A percentile compares a stretch with the other conserved stretches of the same genome.
These are phyloP conservation scores for Mycena capillaripes DNA, from an alignment of 768 basidiomycete genomes.

Conservation along the genomic window DNA sequence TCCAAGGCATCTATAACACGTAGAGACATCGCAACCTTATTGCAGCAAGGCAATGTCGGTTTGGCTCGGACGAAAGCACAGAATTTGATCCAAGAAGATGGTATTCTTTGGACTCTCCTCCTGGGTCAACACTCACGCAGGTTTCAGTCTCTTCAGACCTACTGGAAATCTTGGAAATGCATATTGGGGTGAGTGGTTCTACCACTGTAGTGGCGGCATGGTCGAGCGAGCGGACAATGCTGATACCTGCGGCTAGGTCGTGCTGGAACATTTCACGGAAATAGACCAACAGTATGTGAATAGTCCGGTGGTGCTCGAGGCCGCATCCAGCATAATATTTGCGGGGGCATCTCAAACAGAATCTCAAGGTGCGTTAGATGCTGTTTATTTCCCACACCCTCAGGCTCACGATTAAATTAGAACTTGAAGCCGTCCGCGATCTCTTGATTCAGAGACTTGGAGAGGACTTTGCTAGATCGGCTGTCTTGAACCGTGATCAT, in stretches of 20 bases:
- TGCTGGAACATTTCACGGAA: conserved; percentile 72
- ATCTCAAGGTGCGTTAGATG: conserved; percentile 70
- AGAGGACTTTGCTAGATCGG: conserved; percentile 68
- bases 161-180: conserved; percentile 76
- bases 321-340: conserved; percentile 77
- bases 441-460: conserved; percentile 71
- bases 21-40: conserved; percentile 75
- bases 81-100: conserved; percentile 74
- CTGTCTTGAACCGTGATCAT: conserved; percentile 62
- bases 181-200: conserved; percentile 72
- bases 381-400: background rate
- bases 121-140: background rate
- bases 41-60: conserved; percentile 71
- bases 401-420: conserved; percentile 50
- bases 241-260: too few species aligned
- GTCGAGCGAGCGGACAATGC: too few species aligned
- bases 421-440: conserved; percentile 68
- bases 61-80: conserved; percentile 83
- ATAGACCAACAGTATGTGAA: conserved; percentile 62
- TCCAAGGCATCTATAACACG: conserved; percentile 73
- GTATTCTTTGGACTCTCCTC: background rate
- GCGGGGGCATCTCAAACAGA: conserved; percentile 66
- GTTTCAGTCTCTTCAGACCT: conserved; percentile 61
- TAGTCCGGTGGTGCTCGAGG: conserved; percentile 72
- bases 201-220: too few species aligned